Evolutionary conservation across 2,329 filamentous ascomycete genomes (phyloP).

Genomic region (Dryadomyces sulphureus): DNA sequence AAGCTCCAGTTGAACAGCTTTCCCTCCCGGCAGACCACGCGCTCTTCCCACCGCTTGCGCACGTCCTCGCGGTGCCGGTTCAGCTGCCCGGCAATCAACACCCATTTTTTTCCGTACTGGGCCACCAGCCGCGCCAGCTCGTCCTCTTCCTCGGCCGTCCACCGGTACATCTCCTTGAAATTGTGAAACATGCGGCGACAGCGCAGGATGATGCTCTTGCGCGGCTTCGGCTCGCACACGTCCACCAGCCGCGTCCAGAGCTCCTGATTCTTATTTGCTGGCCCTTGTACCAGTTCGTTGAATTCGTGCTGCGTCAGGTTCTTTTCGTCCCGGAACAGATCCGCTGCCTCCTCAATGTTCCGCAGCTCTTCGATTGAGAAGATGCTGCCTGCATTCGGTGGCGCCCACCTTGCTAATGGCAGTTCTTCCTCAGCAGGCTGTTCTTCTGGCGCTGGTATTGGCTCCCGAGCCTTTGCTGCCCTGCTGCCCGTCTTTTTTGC

Average conservation of each 20-base stretch:
- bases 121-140: slow-evolving; percentile 32
- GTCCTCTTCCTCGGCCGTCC: slow-evolving; percentile 44
- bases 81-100: slow-evolving; percentile 42
- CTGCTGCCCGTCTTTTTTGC: background rate
- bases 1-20: slow-evolving; percentile 43
- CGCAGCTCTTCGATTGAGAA: slow-evolving; percentile 29
- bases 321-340: slow-evolving; percentile 27
- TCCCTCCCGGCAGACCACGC: slow-evolving; percentile 41
- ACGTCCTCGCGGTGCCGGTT: slow-evolving; percentile 51
- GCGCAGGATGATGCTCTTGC: slow-evolving; percentile 38
- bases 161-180: slow-evolving; percentile 42
- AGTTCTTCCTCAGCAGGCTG: no score
- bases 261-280: slow-evolving; percentile 17
- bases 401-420: background rate
- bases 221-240: slow-evolving; percentile 32
- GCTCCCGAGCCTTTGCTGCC: background rate
- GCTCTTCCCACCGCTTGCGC: slow-evolving; percentile 56
- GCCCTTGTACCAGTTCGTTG: slow-evolving; percentile 28
- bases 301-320: slow-evolving; percentile 27
- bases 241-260: slow-evolving; percentile 36
- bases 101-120: slow-evolving; percentile 42
- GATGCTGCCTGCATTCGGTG: slow-evolving; percentile 12
- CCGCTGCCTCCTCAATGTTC: slow-evolving; percentile 25
- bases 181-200: slow-evolving; percentile 52
- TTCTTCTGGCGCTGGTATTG: background rate